A percentile compares a stretch with the other conserved stretches of the same genome.
These are phyloP conservation scores for Dactylellina drechsleri DNA, from an alignment of 2,329 filamentous ascomycete species.

Conservation along the genomic window DNA sequence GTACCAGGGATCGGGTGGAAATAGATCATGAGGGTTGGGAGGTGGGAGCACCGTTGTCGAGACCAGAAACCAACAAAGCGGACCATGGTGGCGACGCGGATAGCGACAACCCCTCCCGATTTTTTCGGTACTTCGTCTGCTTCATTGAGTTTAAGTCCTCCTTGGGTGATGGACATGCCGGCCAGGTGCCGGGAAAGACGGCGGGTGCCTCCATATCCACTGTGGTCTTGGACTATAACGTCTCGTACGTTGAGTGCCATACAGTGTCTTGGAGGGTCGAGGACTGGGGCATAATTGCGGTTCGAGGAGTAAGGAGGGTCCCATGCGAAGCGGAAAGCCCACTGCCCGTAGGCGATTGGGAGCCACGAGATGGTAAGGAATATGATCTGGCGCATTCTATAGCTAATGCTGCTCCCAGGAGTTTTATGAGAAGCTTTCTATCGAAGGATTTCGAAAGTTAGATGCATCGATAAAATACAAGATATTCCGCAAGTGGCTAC, in stretches of 20 bases:
- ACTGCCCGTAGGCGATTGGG: conserved; percentile 1
- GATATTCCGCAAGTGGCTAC: too few relatives aligned
- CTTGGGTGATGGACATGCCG: too few relatives aligned
- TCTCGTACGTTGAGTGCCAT: too few relatives aligned
- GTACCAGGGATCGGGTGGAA: conserved; percentile 8
- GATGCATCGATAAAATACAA: too few relatives aligned
- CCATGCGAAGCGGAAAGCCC: neutral
- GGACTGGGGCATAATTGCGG: neutral
- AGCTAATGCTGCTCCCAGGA: too few relatives aligned
- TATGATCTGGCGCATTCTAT: too few relatives aligned
- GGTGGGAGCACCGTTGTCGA: neutral
- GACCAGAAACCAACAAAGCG: conserved; percentile 15
- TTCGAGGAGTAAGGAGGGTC: neutral
- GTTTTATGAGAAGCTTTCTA: too few relatives aligned
- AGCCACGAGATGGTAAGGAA: neutral
- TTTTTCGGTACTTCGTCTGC: neutral
- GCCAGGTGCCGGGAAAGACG: too few relatives aligned
- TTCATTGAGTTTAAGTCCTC: neutral
- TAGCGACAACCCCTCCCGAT: too few relatives aligned
- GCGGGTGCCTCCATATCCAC: too few relatives aligned
- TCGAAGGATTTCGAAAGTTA: too few relatives aligned
- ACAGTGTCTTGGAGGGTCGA: neutral
- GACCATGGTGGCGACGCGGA: neutral
- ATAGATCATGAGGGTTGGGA: conserved; percentile 12
- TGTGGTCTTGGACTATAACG: too few relatives aligned